Conservation (phyloP, 1,284 basidiomycete species). For the Ganoderma multipileum region DNA sequence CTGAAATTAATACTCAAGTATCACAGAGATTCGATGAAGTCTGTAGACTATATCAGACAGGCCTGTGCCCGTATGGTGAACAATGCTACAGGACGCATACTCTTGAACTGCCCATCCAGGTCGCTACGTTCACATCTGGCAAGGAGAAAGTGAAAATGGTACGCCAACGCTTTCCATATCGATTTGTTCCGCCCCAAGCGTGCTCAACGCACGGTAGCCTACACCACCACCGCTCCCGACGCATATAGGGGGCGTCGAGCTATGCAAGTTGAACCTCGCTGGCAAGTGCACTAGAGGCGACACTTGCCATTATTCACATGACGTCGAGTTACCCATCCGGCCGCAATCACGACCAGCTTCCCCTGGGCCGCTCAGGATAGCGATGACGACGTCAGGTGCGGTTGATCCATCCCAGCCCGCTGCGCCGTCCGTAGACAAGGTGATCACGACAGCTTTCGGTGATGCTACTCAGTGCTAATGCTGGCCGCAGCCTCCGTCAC, state of each 20-base stretch:
- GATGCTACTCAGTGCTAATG: background rate
- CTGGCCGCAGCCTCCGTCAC: background rate
- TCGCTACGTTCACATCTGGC: background rate
- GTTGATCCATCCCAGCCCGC: background rate
- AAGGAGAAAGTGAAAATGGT: conserved; percentile 1
- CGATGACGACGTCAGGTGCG: background rate
- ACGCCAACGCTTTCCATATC: too few relatives aligned
- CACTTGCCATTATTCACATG: conserved; percentile 19
- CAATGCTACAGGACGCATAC: conserved; percentile 19
- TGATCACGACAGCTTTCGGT: background rate
- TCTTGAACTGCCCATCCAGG: conserved; percentile 3
- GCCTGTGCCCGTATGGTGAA: conserved; percentile 12
- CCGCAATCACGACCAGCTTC: background rate
- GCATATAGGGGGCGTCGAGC: conserved; percentile 1
- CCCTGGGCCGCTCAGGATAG: background rate
- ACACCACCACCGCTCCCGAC: background rate
- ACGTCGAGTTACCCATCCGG: background rate
- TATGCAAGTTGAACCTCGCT: conserved; percentile 21
- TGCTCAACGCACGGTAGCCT: background rate
- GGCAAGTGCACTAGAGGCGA: conserved; percentile 19
- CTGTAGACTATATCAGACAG: conserved; percentile 9
- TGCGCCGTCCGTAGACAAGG: background rate
- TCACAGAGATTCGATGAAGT: conserved; percentile 10
- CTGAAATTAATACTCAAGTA: background rate
- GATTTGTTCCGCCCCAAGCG: background rate